These are phyloP conservation scores for Aschersonia sp. DNA, from an alignment of 2,329 filamentous ascomycete species.

Conservation along the genomic window DNA sequence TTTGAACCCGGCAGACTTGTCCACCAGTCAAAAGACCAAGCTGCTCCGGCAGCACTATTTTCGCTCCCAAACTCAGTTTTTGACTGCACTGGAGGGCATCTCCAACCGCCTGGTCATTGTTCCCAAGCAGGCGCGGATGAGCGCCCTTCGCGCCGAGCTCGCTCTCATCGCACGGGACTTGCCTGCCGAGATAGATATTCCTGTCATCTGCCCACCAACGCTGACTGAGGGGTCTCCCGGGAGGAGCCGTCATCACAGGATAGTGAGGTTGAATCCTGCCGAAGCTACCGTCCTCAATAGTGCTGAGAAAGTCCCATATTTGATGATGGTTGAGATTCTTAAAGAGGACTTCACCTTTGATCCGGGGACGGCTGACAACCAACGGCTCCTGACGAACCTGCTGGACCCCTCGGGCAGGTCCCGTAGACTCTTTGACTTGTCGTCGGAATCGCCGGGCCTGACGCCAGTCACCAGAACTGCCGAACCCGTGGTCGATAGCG, in stretches of 20 bases:
- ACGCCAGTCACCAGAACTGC: slow-evolving; percentile 23
- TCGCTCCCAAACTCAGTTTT: slow-evolving; percentile 64
- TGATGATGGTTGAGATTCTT: slow-evolving; percentile 73
- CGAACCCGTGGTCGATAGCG: slow-evolving; percentile 48
- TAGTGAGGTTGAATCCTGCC: slow-evolving; percentile 69
- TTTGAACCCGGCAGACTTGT: slow-evolving; percentile 46
- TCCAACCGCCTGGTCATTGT: slow-evolving; percentile 74
- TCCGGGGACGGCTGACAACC: slow-evolving; percentile 58
- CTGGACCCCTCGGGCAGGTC: slow-evolving; percentile 40
- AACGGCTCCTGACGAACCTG: slow-evolving; percentile 45
- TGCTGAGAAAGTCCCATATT: slow-evolving; percentile 72
- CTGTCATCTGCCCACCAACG: slow-evolving; percentile 64
- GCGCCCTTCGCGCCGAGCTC: slow-evolving; percentile 66
- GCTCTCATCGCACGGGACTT: slow-evolving; percentile 70
- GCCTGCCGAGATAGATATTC: slow-evolving; percentile 72
- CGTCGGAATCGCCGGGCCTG: slow-evolving; percentile 47
- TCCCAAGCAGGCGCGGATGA: slow-evolving; percentile 67
- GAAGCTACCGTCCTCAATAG: slow-evolving; percentile 79
- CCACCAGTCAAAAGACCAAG: slow-evolving; percentile 52
- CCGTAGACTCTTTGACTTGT: slow-evolving; percentile 52
- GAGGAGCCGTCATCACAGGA: slow-evolving; percentile 66
- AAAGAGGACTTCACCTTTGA: slow-evolving; percentile 75
- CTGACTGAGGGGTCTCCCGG: slow-evolving; percentile 59
- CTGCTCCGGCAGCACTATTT: slow-evolving; percentile 72
- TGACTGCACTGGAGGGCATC: slow-evolving; percentile 69